These are phyloP conservation scores for Lactarius psammicola DNA, from an alignment of 768 basidiomycete species.

Conservation along the genomic window DNA sequence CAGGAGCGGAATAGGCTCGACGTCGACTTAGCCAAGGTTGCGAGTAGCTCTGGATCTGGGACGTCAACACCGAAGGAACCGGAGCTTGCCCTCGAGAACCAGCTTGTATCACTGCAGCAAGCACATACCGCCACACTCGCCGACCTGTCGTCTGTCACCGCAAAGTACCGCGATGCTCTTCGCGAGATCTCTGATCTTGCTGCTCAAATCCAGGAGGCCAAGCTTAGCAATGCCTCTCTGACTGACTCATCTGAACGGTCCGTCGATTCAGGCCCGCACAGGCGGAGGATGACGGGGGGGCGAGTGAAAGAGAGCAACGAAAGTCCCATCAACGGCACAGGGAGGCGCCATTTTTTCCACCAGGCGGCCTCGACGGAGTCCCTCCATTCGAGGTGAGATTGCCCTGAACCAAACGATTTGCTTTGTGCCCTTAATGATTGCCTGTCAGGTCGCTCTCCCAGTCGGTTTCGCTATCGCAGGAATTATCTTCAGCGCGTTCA, in stretches of 20 bases:
- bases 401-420: constrained; percentile 20
- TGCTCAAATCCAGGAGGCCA: constrained; percentile 85
- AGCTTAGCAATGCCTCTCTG: constrained; percentile 54
- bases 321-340: constrained; percentile 46
- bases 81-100: constrained; percentile 50
- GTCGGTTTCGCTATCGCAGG: constrained; percentile 97
- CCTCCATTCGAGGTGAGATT: constrained; percentile 74
- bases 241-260: constrained; percentile 46
- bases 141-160: constrained; percentile 73
- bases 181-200: constrained; percentile 91
- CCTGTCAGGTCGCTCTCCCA: constrained; percentile 78
- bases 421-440: constrained; percentile 24
- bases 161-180: constrained; percentile 86
- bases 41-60: constrained; percentile 34
- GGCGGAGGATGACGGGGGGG: constrained; percentile 53
- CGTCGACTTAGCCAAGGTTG: constrained; percentile 34
- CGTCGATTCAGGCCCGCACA: constrained; percentile 47
- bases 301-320: constrained; percentile 52
- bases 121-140: constrained; percentile 77
- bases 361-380: constrained; percentile 86
- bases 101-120: constrained; percentile 74
- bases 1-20: constrained; percentile 68
- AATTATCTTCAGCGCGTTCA: constrained; percentile 84
- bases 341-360: constrained; percentile 79
- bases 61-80: constrained; percentile 35